Conservation (phyloP, 345 rosid genomes). For the Syzygium oleosum region DNA sequence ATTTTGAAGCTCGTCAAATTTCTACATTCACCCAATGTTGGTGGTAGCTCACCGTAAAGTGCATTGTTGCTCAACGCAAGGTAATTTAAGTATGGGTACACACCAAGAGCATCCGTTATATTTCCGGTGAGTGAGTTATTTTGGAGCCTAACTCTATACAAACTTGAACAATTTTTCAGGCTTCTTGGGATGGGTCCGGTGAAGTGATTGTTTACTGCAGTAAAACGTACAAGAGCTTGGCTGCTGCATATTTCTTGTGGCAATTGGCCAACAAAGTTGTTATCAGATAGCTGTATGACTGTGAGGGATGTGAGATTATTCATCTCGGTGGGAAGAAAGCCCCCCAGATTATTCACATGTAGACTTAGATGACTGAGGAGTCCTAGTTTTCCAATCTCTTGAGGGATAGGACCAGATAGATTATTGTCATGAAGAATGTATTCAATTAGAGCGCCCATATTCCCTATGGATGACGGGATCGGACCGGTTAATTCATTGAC, state of each 20-base stretch:
- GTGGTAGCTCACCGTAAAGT: neutral
- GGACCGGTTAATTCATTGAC: neutral
- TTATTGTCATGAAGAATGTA: too few relatives aligned
- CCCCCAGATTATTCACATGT: neutral
- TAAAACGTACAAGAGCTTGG: neutral
- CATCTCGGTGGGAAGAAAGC: neutral
- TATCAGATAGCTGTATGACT: neutral
- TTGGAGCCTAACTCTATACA: neutral
- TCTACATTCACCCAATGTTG: neutral
- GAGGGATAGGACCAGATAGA: neutral
- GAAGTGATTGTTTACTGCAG: neutral
- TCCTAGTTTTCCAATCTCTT: neutral
- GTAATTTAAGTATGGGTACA: neutral
- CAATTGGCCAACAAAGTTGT: neutral
- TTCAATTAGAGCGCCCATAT: too few relatives aligned
- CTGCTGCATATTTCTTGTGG: neutral
- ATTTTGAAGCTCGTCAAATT: neutral
- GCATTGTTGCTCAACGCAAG: neutral
- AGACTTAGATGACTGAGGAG: neutral
- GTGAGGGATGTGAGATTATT: neutral
- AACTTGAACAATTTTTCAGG: conserved; percentile 6
- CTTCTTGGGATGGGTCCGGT: neutral
- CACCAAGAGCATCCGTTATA: neutral
- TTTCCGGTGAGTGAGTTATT: neutral
- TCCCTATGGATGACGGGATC: neutral